A percentile compares a stretch with the other conserved stretches of the same genome.
Conservation (phyloP, 2,329 filamentous ascomycete species). For the Chalaropsis ovoidea region DNA sequence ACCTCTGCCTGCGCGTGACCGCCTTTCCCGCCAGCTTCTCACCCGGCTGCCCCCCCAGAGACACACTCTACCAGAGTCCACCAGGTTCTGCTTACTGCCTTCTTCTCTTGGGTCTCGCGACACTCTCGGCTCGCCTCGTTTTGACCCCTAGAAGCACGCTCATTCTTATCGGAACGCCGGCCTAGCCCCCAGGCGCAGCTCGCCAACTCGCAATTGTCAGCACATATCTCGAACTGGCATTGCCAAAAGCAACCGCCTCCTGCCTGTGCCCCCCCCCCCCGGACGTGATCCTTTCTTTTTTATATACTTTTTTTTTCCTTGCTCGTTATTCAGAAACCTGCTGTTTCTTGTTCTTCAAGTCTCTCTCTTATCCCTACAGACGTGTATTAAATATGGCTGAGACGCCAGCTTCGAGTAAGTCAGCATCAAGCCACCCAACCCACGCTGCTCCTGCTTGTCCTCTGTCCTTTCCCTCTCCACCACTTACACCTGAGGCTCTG, state of each 20-base stretch:
- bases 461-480: background rate
- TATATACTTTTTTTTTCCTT: slow-evolving; percentile 8
- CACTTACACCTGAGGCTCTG: background rate
- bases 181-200: background rate
- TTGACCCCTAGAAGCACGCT: background rate
- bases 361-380: background rate
- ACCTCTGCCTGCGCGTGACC: background rate
- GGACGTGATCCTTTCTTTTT: background rate
- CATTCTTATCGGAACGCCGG: slow-evolving; percentile 5
- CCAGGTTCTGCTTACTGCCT: background rate
- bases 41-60: background rate
- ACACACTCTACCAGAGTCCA: background rate
- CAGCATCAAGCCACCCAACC: background rate
- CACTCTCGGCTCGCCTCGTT: slow-evolving; percentile 1
- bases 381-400: slow-evolving; percentile 23
- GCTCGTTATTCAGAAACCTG: background rate
- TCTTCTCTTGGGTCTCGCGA: background rate
- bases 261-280: background rate
- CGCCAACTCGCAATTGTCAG: background rate
- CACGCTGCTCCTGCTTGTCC: slow-evolving; percentile 2
- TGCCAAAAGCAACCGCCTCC: background rate
- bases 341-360: slow-evolving; percentile 3
- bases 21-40: background rate
- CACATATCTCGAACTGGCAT: background rate
- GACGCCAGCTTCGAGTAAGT: slow-evolving; percentile 25